These are phyloP conservation scores for Theobroma cacao DNA, from an alignment of 345 rosid species.

Conservation along the genomic window DNA sequence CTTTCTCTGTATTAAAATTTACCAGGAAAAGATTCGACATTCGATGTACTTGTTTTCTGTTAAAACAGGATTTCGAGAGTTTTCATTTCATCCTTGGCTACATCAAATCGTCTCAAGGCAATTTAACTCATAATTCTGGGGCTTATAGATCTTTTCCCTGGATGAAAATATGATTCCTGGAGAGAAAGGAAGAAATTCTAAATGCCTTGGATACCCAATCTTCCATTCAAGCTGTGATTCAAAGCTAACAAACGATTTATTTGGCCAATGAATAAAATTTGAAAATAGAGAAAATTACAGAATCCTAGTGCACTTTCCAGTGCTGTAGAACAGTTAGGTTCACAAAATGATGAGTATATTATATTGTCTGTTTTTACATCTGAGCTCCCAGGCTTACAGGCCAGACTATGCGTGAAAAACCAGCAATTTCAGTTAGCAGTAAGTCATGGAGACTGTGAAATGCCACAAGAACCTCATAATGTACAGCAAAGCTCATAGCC, in stretches of 20 bases:
- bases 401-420: background rate
- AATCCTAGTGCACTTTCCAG: background rate
- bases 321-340: background rate
- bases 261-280: too few species aligned
- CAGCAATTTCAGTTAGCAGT: background rate
- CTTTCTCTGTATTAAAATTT: background rate
- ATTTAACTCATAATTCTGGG: too few species aligned
- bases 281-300: too few species aligned
- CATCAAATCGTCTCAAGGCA: too few species aligned
- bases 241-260: too few species aligned
- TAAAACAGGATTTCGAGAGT: background rate
- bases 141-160: too few species aligned
- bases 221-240: too few species aligned
- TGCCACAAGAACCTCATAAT: background rate
- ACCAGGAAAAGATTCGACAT: background rate
- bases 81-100: too few species aligned
- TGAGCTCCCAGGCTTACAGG: background rate
- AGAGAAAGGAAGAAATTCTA: too few species aligned
- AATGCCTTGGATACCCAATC: too few species aligned
- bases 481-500: slow-evolving; percentile 8
- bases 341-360: background rate
- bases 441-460: background rate
- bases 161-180: too few species aligned
- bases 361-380: background rate
- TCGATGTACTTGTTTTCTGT: background rate